phyloP scores from a whole-genome alignment of 179 eudicot genomes.

The Gypsophila paniculata region DNA sequence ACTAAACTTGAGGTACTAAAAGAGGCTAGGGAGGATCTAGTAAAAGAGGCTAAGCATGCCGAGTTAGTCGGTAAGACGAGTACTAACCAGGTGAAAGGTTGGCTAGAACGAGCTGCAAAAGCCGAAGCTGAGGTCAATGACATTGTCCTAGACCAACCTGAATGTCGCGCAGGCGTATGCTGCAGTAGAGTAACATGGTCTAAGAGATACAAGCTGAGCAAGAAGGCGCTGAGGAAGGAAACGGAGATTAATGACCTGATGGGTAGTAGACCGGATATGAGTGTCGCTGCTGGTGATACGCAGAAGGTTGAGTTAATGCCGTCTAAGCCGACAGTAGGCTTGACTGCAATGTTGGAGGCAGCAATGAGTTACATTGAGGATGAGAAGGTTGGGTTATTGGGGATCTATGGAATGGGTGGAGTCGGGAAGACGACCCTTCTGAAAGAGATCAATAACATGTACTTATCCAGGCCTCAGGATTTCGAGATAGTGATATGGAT shows the following conservation, averaged over 20 bases:
- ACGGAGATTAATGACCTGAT: constrained; percentile 19
- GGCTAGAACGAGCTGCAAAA: constrained; percentile 20
- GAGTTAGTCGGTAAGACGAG: constrained; percentile 14
- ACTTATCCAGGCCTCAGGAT: constrained; percentile 16
- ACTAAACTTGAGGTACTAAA: constrained; percentile 23
- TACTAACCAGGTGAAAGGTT: constrained; percentile 22
- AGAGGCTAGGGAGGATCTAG: constrained; percentile 22
- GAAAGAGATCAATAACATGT: constrained; percentile 26
- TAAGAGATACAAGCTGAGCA: constrained; percentile 20
- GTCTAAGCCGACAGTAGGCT: constrained; percentile 20
- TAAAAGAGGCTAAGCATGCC: constrained; percentile 15
- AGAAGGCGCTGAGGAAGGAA: constrained; percentile 17
- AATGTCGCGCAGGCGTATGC: background rate
- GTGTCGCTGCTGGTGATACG: constrained; percentile 6
- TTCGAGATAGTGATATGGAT: constrained; percentile 31
- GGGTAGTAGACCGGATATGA: background rate
- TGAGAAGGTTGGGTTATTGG: constrained; percentile 17
- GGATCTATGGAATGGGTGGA: constrained; percentile 29
- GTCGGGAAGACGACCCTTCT: constrained; percentile 29
- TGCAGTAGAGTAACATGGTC: background rate
- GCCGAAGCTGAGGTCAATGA: constrained; percentile 12
- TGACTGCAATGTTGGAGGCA: constrained; percentile 5
- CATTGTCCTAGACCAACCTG: constrained; percentile 6
- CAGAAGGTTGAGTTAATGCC: constrained; percentile 2
- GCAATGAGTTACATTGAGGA: constrained; percentile 20